Conservation (phyloP, 306 rosid species). For the Calophaca sinica region DNA sequence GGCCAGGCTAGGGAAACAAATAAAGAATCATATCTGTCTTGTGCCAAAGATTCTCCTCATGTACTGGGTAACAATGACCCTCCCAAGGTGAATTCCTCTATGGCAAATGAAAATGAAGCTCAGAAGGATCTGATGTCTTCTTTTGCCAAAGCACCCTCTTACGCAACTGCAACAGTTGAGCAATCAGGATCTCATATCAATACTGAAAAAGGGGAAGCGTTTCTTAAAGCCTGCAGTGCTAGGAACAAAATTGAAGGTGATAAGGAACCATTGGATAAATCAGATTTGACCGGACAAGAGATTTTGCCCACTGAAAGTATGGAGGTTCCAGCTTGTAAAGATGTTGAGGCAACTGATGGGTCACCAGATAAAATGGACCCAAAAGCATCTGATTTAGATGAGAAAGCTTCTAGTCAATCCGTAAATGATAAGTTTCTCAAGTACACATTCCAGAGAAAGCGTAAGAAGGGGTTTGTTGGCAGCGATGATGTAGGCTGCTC, state of each 20-base stretch:
- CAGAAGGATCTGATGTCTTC: conserved; percentile 51
- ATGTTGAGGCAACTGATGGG: conserved; percentile 47
- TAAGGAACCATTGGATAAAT: conserved; percentile 49
- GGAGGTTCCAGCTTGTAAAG: conserved; percentile 53
- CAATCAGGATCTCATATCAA: conserved; percentile 46
- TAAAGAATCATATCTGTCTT: conserved; percentile 44
- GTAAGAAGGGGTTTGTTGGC: conserved; percentile 69
- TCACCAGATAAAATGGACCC: conserved; percentile 44
- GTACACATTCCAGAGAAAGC: conserved; percentile 83
- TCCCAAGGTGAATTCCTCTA: conserved; percentile 47
- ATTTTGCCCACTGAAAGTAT: conserved; percentile 52
- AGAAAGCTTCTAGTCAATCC: conserved; percentile 54
- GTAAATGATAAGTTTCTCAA: conserved; percentile 66
- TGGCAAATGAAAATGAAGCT: conserved; percentile 51
- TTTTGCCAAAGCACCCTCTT: conserved; percentile 32
- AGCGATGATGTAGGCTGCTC: conserved; percentile 54
- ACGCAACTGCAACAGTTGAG: conserved; percentile 45
- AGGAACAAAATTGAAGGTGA: conserved; percentile 50
- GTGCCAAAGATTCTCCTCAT: conserved; percentile 47
- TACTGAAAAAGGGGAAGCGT: conserved; percentile 48
- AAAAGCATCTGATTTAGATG: conserved; percentile 55
- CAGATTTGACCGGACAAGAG: conserved; percentile 56
- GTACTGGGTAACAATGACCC: conserved; percentile 39
- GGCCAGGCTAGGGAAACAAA: conserved; percentile 48
- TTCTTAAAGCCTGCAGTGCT: conserved; percentile 51